Base-by-base conservation (phyloP, 768 basidiomycete genomes). In the Russula compacta region DNA sequence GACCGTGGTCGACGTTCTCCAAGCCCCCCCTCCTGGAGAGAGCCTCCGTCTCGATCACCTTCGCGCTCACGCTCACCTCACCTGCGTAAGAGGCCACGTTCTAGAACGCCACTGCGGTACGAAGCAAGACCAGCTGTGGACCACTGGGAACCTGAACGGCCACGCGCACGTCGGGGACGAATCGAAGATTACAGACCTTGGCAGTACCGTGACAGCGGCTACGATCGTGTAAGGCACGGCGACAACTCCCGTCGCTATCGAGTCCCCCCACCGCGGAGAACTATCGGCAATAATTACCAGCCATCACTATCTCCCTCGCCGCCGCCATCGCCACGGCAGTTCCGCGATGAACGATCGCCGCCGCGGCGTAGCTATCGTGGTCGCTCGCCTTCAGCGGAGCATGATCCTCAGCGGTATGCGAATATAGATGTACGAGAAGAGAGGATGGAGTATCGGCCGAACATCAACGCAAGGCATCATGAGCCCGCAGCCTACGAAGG, bases 1-100 rank as follows among this genome's bases (percentile, higher is more conserved):
- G 24, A 53, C 24, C 59, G 40, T 17, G 33, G 43, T 49, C 61
- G 56, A 35, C 51, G 33, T 29, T 52, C 44, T 39, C 57, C 39
- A 43, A 62, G 52, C 15, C 49, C 54, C 1, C 17, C 29, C 5
- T 43, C 48, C 2, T 21, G 3, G 15, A 14, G 55, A 33, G 35
- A 21, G 6, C 48, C 35, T 19, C 50, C 36, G 15, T 61, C 60
- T 33, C 55, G 55, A 8, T 53, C 53, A 32, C 24, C 2, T 19
- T 57, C 60, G 1, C 58, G 51, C 19, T 57, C 60, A 24, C 56
- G 24, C 24, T 29, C 60, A 29, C 36, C 54, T 21, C 58, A 62
- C 33, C 7, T 21, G 6, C 56, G 52, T 11, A 62, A 62, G 51
- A 51, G 61, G 15, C 10, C 32, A 35, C 61, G 61, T 33, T 62